Evolutionary conservation across 2,329 filamentous ascomycete genomes (phyloP).

Genomic region (Venturia carpophila): DNA sequence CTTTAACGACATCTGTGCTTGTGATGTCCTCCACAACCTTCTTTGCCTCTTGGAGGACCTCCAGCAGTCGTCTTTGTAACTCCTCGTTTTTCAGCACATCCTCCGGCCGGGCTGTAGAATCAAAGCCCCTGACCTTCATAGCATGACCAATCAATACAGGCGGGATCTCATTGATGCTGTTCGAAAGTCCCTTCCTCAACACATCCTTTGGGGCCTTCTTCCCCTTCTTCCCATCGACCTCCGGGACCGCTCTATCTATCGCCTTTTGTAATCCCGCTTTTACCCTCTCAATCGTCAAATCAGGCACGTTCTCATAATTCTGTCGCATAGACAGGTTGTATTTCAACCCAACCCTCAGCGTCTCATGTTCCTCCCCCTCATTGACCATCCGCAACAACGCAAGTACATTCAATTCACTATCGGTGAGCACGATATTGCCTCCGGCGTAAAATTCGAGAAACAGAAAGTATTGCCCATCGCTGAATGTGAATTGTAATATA

Average conservation of each 20-base stretch:
- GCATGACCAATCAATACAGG: slow-evolving; percentile 83
- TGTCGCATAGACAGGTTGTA: slow-evolving; percentile 79
- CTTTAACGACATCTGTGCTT: slow-evolving; percentile 56
- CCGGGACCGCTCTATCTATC: slow-evolving; percentile 46
- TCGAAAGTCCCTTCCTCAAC: slow-evolving; percentile 70
- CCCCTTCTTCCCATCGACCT: slow-evolving; percentile 54
- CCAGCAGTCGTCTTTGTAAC: slow-evolving; percentile 58
- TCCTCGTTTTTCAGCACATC: slow-evolving; percentile 60
- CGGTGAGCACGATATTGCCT: slow-evolving; percentile 89
- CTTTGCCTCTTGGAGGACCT: slow-evolving; percentile 61
- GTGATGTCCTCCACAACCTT: slow-evolving; percentile 62
- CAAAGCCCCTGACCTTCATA: slow-evolving; percentile 61
- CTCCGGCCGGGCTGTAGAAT: slow-evolving; percentile 58
- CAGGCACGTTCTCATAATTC: slow-evolving; percentile 69
- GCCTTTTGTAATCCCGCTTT: slow-evolving; percentile 60
- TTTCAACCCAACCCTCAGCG: slow-evolving; percentile 64
- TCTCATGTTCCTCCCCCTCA: slow-evolving; percentile 76
- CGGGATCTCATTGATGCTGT: slow-evolving; percentile 80
- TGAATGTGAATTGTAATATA: slow-evolving; percentile 86
- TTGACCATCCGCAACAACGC: slow-evolving; percentile 71
- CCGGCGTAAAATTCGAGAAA: slow-evolving; percentile 95
- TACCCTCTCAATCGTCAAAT: slow-evolving; percentile 66
- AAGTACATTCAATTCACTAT: slow-evolving; percentile 73
- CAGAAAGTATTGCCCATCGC: slow-evolving; percentile 77
- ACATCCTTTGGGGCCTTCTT: slow-evolving; percentile 67